Evolutionary conservation across 1,284 basidiomycete genomes (phyloP).

Genomic region (Anthracocystis panici-leucophaei): DNA sequence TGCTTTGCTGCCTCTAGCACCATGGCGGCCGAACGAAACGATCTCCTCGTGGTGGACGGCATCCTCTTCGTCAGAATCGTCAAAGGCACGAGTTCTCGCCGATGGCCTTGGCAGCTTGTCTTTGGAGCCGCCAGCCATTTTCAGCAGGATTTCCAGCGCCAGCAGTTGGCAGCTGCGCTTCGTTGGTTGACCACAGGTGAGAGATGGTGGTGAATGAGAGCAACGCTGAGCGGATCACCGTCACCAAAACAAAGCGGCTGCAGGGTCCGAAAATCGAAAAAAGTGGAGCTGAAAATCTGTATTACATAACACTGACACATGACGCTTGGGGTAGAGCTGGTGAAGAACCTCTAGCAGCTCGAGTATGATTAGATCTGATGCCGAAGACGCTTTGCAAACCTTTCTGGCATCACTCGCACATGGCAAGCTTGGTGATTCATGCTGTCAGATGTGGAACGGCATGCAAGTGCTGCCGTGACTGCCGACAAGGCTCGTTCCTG

Average conservation of each 20-base stretch:
- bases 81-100: constrained; percentile 24
- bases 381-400: not conserved
- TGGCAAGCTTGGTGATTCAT: not conserved
- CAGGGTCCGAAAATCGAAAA: constrained; percentile 18
- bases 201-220: not conserved
- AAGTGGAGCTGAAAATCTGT: constrained; percentile 19
- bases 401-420: not conserved
- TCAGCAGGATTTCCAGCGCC: not conserved
- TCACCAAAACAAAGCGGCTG: not conserved
- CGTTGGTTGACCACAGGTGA: not conserved
- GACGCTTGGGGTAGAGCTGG: too few relatives aligned
- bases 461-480: not conserved
- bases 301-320: constrained; percentile 27
- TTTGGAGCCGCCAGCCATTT: constrained; percentile 11
- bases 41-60: constrained; percentile 26
- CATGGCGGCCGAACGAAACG: constrained; percentile 30
- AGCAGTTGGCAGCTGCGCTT: constrained; percentile 6
- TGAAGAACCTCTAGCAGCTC: not conserved
- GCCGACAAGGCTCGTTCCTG: constrained; percentile 4
- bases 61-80: constrained; percentile 35
- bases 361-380: not conserved
- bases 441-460: not conserved
- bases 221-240: not conserved
- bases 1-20: constrained; percentile 17
- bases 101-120: constrained; percentile 2